Base-by-base conservation (phyloP, 306 rosid genomes). In the Phaseolus lunatus region DNA sequence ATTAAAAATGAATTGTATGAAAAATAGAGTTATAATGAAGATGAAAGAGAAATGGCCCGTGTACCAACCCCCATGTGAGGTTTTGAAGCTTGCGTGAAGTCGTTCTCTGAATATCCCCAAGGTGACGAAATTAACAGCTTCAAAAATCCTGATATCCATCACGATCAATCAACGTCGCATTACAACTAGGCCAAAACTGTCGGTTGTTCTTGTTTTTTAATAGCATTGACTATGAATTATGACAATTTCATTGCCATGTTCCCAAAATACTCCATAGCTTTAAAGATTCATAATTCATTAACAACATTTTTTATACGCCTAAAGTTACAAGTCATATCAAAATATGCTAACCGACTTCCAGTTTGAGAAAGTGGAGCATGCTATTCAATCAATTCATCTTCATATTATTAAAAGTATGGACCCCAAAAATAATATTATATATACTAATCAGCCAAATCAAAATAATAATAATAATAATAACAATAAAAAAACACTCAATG, bases 131-230 rank as follows among this genome's bases (percentile, higher is more conserved):
- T 41, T 16, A 47, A 22, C 20, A 76, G 14, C 67, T n/a, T 77
- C 33, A 76, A 65, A 62, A 73, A 24, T 37, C 54, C 16, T 59
- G 20, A 16, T 2, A 57, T 41, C 74, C 54, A n/a, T 39, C 54
- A 53, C 19, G 7, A 9, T 56, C 56, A 77, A 35, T 16, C 13
- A 19, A 64, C 2, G 15, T 39, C 31, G 7, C 37, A 20, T n/a
- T 58, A 29, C 70, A 29, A 63, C 63, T 20, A 50, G 3, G 57
- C 65, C 1, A 39, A 54, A 23, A 23, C 12, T 65, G 67, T 54
- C 15, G 44, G 67, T 41, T 66, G 49, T 64, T 37, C 49, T 64
- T 37, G 70, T 67, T 77, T 24, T 67, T 77, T 24, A 39, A 53
- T 77, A 53, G 33, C 67, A 23, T 77, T 77, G 10, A 37, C 29